phyloP scores from a whole-genome alignment of 164 flowering plant species.

The Nelumbo lutea region DNA sequence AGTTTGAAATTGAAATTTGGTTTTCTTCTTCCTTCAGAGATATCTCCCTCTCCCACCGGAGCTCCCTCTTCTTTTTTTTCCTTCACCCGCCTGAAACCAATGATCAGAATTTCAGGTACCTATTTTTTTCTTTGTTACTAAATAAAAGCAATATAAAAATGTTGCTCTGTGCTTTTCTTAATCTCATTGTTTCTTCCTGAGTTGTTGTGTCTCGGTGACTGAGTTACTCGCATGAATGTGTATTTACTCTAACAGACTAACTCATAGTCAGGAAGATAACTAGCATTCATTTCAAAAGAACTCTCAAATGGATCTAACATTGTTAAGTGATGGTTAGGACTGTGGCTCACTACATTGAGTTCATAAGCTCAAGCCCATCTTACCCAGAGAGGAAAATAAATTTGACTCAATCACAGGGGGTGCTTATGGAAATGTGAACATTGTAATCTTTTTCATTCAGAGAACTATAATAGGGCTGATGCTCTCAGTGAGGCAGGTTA shows the following conservation, averaged over 20 bases:
- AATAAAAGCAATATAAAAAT: no score
- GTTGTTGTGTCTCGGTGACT: neutral
- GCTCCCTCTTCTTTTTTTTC: neutral
- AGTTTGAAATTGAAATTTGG: slow-evolving; percentile 11
- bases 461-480: neutral
- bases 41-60: neutral
- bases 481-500: neutral
- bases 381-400: neutral
- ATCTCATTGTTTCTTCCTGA: neutral
- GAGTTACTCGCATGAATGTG: neutral
- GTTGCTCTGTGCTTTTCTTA: neutral
- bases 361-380: neutral
- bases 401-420: neutral
- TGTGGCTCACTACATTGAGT: neutral
- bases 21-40: neutral
- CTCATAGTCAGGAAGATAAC: neutral
- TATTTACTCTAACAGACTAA: neutral
- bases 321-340: neutral
- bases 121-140: no score
- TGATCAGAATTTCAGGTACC: slow-evolving; percentile 16
- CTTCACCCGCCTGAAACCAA: slow-evolving; percentile 4
- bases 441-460: neutral
- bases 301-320: neutral
- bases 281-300: neutral
- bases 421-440: no score